Base-by-base conservation (phyloP, 257 asterid species). In the Leonotis leonurus region DNA sequence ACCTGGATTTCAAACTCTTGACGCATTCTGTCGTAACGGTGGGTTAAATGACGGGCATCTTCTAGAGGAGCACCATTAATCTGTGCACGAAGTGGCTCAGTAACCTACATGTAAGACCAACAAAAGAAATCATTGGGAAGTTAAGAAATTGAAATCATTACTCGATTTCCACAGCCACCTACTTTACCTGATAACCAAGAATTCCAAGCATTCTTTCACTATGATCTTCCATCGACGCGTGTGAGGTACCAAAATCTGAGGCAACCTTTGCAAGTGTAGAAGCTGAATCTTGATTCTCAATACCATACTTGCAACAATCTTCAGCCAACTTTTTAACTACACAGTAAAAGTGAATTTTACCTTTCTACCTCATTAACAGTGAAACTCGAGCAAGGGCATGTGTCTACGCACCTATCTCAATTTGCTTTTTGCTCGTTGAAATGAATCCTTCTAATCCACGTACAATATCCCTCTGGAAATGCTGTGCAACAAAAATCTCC, bases 21-120 rank as follows among this genome's bases (percentile, higher is more conserved):
- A 40, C 93, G 90, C 74, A 81, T 81, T 73, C 82, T 85, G 69
- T 89, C 94, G 56, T 89, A 92, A 27, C 82, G 81, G 65, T 77
- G 97, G 67, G 94, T 82, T 73, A 92, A 77, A 77, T 85, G 99
- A 41, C 97, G 99, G 48, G 97, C 99, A 76, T 92, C 99, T 75
- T 86, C 99, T 52, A 92, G 71, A 49, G 99, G 99, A 73, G 97
- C 95, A 57, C 99, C 89, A 29, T 74, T 76, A 13, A 82, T 78
- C 46, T 79, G 51, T 35, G 79, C 85, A 56, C 89, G 87, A 27
- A 92, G 89, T 56, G 95, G 89, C 77, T 89, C 95, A 25, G 86
- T 81, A 54, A 92, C 88, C 99, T 92, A 79, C 37, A 60, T 39
- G 63, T 5, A 10, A 39, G 17, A 13, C 8, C 8, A 35, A 46